These are phyloP conservation scores for Fragilaria radians DNA, from an alignment of 108 stramenopile species.

Conservation along the genomic window DNA sequence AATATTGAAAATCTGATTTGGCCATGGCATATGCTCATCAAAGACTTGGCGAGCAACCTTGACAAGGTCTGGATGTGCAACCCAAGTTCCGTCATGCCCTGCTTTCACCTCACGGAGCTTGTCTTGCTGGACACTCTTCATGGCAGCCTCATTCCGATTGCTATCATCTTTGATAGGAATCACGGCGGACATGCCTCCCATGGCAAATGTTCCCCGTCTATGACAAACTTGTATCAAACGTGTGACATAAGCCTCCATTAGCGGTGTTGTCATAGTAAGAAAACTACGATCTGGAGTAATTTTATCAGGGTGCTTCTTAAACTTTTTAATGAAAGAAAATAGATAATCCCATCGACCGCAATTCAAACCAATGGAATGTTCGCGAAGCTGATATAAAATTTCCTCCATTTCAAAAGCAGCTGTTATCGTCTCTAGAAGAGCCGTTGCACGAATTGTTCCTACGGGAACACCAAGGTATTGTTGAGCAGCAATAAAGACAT, in stretches of 20 bases:
- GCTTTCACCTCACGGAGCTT: constrained; percentile 85
- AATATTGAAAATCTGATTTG: constrained; percentile 75
- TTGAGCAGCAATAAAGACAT: constrained; percentile 83
- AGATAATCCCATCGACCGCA: constrained; percentile 96
- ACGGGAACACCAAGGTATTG: constrained; percentile 72
- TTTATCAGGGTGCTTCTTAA: constrained; percentile 66
- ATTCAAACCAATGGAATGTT: constrained; percentile 90
- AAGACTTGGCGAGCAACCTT: constrained; percentile 74
- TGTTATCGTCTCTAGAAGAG: constrained; percentile 90
- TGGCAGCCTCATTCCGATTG: constrained; percentile 63
- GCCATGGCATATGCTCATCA: constrained; percentile 81
- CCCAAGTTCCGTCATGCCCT: constrained; percentile 95
- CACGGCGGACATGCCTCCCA: constrained; percentile 92
- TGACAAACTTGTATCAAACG: constrained; percentile 89
- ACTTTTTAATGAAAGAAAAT: constrained; percentile 91
- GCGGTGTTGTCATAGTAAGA: constrained; percentile 86
- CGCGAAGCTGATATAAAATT: constrained; percentile 89
- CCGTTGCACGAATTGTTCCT: constrained; percentile 85
- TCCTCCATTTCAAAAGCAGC: constrained; percentile 96
- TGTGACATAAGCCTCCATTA: constrained; percentile 87
- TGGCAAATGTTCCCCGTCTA: constrained; percentile 91
- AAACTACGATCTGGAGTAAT: constrained; percentile 83
- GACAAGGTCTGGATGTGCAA: constrained; percentile 93
- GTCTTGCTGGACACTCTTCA: constrained; percentile 77
- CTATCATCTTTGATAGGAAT: constrained; percentile 88